Percentiles rank a stretch among this genome's conserved stretches.
Evolutionary conservation across 2,329 filamentous ascomycete genomes (phyloP).

Genomic region (Aureobasidium sp.): DNA sequence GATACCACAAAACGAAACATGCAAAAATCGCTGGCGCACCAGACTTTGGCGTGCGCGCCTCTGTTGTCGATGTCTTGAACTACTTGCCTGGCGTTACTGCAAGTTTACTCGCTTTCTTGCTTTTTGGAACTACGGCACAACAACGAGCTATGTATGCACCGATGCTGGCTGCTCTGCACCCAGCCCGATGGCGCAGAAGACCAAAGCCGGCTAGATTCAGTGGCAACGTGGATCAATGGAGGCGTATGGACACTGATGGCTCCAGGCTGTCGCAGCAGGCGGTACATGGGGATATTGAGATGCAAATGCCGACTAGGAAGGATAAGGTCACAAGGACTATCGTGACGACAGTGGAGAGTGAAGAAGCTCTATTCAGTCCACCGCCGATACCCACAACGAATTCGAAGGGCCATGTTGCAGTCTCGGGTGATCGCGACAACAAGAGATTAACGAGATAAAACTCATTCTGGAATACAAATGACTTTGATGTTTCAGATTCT

Average conservation of each 20-base stretch:
- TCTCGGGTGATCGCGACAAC: neutral
- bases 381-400: neutral
- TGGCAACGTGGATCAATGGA: neutral
- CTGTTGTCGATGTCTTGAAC: slow-evolving; percentile 13
- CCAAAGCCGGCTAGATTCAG: neutral
- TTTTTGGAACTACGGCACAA: slow-evolving; percentile 17
- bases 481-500: neutral
- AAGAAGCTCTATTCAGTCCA: neutral
- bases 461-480: neutral
- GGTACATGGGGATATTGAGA: neutral
- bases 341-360: neutral
- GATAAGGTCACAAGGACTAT: neutral
- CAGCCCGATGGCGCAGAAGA: neutral
- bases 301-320: neutral
- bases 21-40: slow-evolving; percentile 4
- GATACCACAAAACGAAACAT: slow-evolving; percentile 11
- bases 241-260: neutral
- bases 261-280: neutral
- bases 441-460: neutral
- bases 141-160: slow-evolving; percentile 13
- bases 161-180: neutral
- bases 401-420: neutral
- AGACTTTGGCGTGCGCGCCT: slow-evolving; percentile 12
- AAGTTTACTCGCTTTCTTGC: slow-evolving; percentile 13
- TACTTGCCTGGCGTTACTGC: slow-evolving; percentile 15